Evolutionary conservation across 768 basidiomycete species (phyloP).

Genomic region (Boletus pseudo-olivaceus): DNA sequence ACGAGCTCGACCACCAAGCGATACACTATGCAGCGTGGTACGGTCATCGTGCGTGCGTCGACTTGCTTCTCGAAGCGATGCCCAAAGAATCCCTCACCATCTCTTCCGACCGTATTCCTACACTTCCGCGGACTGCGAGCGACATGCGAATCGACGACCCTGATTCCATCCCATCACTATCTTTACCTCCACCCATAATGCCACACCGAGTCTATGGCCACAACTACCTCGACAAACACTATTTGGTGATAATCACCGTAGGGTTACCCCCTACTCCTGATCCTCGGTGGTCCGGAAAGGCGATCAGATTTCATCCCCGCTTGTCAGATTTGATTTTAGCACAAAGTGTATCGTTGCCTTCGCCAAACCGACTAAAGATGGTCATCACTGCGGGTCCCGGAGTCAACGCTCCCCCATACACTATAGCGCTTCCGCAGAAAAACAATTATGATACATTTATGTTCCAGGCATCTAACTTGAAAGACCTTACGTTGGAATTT

Average conservation of each 20-base stretch:
- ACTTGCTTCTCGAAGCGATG: conserved; percentile 48
- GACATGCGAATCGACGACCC: conserved; percentile 59
- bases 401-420: conserved; percentile 84
- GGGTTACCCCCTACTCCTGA: conserved; percentile 48
- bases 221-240: conserved; percentile 85
- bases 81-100: conserved; percentile 16
- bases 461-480: conserved; percentile 80
- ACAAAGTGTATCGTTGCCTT: conserved; percentile 63
- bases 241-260: conserved; percentile 82
- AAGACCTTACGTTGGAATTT: conserved; percentile 78
- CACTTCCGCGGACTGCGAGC: conserved; percentile 25
- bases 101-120: conserved; percentile 17
- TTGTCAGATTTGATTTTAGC: conserved; percentile 66
- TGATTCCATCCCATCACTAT: conserved; percentile 92
- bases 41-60: conserved; percentile 72
- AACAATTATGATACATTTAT: conserved; percentile 71
- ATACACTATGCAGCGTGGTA: conserved; percentile 98
- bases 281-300: conserved; percentile 35
- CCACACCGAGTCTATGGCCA: conserved; percentile 97
- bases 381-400: conserved; percentile 90
- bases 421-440: conserved; percentile 78
- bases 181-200: conserved; percentile 96
- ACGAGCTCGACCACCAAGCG: conserved; percentile 82
- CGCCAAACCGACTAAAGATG: conserved; percentile 81
- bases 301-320: conserved; percentile 70